Evolutionary conservation across 257 asterid species (phyloP).

Genomic region (Solanum arcanum): DNA sequence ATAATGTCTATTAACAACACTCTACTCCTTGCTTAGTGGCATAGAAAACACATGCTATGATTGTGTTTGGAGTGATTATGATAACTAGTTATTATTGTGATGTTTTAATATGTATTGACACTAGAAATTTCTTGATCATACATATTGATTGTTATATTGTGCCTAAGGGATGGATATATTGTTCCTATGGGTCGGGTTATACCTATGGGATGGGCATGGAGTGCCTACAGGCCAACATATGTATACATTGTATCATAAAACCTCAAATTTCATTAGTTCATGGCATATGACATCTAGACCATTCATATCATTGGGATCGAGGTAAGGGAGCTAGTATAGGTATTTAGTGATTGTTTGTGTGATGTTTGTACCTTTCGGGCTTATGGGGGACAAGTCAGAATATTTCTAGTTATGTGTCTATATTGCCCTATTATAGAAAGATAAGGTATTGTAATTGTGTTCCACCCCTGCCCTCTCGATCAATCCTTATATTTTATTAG

Average conservation of each 20-base stretch:
- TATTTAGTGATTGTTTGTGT: not conserved
- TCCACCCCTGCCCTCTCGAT: not conserved
- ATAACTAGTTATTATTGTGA: not conserved
- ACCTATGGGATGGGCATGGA: not conserved
- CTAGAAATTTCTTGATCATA: not conserved
- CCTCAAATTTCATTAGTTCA: not conserved
- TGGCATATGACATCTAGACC: not conserved
- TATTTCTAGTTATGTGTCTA: not conserved
- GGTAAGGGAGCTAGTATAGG: not conserved
- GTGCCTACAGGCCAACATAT: not conserved
- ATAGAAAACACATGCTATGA: too few species aligned
- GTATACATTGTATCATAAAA: too few species aligned
- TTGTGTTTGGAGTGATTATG: not conserved
- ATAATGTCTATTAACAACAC: not conserved
- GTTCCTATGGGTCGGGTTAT: not conserved
- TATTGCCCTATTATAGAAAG: too few species aligned
- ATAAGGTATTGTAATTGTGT: too few species aligned
- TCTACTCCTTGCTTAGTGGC: too few species aligned
- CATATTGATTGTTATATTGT: not conserved
- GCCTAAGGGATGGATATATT: not conserved
- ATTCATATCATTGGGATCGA: too few species aligned
- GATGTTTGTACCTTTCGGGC: not conserved
- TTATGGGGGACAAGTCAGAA: not conserved
- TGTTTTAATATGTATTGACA: too few species aligned
- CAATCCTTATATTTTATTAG: not conserved